These are phyloP conservation scores for Cyclocybe cylindracea DNA, from an alignment of 768 basidiomycete genomes.

Conservation along the genomic window DNA sequence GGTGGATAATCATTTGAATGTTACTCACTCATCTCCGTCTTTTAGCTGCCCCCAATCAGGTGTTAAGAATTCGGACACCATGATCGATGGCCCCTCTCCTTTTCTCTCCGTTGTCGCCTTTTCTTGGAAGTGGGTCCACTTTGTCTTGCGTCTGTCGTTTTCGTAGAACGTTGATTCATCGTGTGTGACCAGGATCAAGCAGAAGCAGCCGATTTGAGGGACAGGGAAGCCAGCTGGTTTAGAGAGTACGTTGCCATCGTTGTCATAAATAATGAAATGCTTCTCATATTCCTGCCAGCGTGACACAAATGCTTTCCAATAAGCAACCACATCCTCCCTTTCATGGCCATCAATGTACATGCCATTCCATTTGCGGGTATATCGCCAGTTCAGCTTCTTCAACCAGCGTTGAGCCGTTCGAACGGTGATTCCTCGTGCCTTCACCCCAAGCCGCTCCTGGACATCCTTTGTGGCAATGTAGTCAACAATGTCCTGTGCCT, in stretches of 20 bases:
- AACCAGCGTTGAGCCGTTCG: too few relatives aligned
- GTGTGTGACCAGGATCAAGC: constrained; percentile 24
- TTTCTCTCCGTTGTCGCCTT: constrained; percentile 24
- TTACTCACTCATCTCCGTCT: background rate
- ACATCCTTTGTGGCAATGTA: too few relatives aligned
- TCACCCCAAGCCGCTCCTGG: too few relatives aligned
- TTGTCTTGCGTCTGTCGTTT: constrained; percentile 25
- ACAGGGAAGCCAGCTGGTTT: constrained; percentile 16
- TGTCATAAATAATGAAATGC: constrained; percentile 20
- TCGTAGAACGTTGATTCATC: constrained; percentile 39
- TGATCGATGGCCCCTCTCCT: constrained; percentile 33
- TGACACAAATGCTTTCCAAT: constrained; percentile 24
- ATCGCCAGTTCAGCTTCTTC: too few relatives aligned
- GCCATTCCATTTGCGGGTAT: constrained; percentile 30
- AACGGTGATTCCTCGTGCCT: too few relatives aligned
- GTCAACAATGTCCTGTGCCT: too few relatives aligned
- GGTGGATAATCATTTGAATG: too few relatives aligned
- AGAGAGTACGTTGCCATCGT: constrained; percentile 19
- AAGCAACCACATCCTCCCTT: constrained; percentile 32
- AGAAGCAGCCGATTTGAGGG: constrained; percentile 2
- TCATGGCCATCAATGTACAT: constrained; percentile 38
- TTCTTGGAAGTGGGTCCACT: constrained; percentile 22
- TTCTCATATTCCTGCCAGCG: constrained; percentile 22
- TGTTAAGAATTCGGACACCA: constrained; percentile 13
- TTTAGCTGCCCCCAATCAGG: background rate